A percentile compares a stretch with the other conserved stretches of the same genome.
These are phyloP conservation scores for Talaromyces marneffei DNA, from an alignment of 2,329 filamentous ascomycete species.

Conservation along the genomic window DNA sequence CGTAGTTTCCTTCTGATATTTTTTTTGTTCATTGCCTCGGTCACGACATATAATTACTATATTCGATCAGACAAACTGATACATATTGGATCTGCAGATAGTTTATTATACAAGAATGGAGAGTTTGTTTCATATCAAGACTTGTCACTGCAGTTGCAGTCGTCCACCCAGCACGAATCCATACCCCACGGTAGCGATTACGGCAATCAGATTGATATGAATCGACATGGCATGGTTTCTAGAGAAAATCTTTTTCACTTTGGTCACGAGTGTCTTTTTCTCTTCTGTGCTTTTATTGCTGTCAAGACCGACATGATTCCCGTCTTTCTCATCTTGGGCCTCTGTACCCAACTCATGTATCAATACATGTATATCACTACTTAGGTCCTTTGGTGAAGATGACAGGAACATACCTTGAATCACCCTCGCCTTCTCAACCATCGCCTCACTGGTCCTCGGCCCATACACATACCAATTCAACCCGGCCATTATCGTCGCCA, in stretches of 20 bases:
- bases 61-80: too few relatives aligned
- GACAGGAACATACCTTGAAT: constrained; percentile 15
- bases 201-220: constrained; percentile 38
- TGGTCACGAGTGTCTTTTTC: constrained; percentile 2
- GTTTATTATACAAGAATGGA: neutral
- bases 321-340: neutral
- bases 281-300: neutral
- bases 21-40: neutral
- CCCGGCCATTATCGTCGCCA: constrained; percentile 27
- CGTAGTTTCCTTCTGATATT: neutral
- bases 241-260: constrained; percentile 30
- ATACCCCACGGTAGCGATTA: constrained; percentile 28
- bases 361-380: neutral
- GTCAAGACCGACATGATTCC: neutral
- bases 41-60: neutral
- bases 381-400: neutral
- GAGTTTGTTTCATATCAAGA: neutral
- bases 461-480: constrained; percentile 36
- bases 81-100: neutral
- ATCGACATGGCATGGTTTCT: constrained; percentile 39
- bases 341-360: neutral
- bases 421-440: constrained; percentile 29
- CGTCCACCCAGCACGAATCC: constrained; percentile 22
- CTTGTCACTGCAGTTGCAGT: constrained; percentile 11
- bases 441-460: constrained; percentile 28